Evolutionary conservation across 1,284 basidiomycete genomes (phyloP), one percentile per base, ranked within the genome.

Genomic region (Irpex sp.): DNA sequence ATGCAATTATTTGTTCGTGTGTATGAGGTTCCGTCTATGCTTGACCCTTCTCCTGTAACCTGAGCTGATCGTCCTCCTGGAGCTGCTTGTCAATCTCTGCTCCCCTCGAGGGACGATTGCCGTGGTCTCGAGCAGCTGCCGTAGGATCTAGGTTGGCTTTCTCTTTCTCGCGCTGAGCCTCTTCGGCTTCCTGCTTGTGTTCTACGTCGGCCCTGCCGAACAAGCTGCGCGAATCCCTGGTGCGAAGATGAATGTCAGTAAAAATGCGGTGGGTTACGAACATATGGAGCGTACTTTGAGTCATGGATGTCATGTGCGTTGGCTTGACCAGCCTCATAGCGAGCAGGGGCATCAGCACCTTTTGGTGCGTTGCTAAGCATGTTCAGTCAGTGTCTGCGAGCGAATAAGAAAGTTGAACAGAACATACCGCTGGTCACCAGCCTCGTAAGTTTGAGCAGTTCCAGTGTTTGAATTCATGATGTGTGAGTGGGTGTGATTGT

Each of bases 11-110:
- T 51, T 48, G 40, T 51, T 7, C 17, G 15, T 21, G 19, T 6
- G 17, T 57, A 21, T 36, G 21, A 19, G 19, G 15, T 55, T 44
- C 31, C 40, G 2, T 49, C 56, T 58, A 37, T 59, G 62, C 64
- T 61, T 72, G 58, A 77, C 78, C 78, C 74, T 86, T 88, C 67
- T 76, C 75, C 70, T 70, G 75, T 61, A 87, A 68, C 59, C 75
- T 66, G 66, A 80, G 80, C 65, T 81, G 77, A 40, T 87, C 84
- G 62, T 84, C 82, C 2, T 66, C 66, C 74, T 84, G 77, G 57
- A 89, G 75, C 71, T 86, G 76, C 13, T 82, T 82, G 70, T 89
- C 88, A 52, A 87, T 81, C 74, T 83, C 76, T 4, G 86, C 87
- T 1, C 87, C 87, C 48, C 79, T 76, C 0, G 82, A 83, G 0